Conservation (phyloP, 768 basidiomycete species). For the Auriculariales sp. region DNA sequence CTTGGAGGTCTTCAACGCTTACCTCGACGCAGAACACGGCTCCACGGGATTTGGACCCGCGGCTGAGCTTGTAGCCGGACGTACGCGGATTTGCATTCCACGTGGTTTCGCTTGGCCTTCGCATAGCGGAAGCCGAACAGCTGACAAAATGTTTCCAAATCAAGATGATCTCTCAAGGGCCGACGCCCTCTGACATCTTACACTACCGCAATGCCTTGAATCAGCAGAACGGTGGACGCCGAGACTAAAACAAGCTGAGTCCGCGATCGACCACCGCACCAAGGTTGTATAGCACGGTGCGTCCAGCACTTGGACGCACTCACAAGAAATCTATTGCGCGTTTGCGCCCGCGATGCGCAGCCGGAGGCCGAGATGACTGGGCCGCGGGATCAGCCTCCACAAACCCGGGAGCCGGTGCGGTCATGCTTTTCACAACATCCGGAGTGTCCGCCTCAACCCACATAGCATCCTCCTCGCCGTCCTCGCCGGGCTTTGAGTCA, state of each 20-base stretch:
- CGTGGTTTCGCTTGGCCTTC: no score
- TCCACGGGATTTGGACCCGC: no score
- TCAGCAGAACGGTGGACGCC: not conserved
- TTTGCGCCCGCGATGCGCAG: slow-evolving; percentile 33
- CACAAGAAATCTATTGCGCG: slow-evolving; percentile 68
- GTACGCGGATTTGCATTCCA: no score
- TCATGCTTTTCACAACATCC: slow-evolving; percentile 29
- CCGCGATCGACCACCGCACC: no score
- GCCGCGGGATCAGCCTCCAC: slow-evolving; percentile 11
- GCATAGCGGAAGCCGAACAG: no score
- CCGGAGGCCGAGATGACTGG: slow-evolving; percentile 14
- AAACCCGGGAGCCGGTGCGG: slow-evolving; percentile 6
- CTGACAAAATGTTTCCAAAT: no score
- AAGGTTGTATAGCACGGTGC: not conserved
- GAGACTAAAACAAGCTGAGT: not conserved
- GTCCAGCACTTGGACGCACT: slow-evolving; percentile 2
- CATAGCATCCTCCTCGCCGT: slow-evolving; percentile 38
- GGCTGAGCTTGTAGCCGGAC: no score
- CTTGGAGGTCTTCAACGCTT: no score
- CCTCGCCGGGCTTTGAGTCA: slow-evolving; percentile 13
- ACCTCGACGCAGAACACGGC: no score
- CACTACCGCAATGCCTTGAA: not conserved
- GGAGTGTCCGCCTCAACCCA: slow-evolving; percentile 56
- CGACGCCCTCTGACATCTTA: no score
- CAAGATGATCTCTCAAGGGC: no score